Percentiles rank a stretch among this genome's conserved stretches.
These are phyloP conservation scores for Pseudogymnoascus sp. DNA, from an alignment of 2,329 filamentous ascomycete species.

Conservation along the genomic window DNA sequence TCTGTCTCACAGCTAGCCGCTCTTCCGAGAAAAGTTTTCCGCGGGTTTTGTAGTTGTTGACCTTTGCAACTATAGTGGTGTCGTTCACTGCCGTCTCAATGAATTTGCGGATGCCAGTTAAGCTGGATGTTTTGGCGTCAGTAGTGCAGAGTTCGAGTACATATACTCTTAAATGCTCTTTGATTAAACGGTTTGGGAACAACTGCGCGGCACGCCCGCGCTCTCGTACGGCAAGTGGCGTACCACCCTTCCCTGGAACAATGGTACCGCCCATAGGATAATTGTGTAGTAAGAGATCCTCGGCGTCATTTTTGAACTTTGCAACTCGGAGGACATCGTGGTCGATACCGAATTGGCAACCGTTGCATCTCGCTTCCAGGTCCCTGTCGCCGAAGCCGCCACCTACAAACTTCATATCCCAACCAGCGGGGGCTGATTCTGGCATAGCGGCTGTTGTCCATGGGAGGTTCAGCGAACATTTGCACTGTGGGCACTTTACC, in stretches of 20 bases:
- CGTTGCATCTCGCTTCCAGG: too few relatives aligned
- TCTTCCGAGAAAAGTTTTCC: constrained; percentile 18
- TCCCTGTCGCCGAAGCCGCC: constrained; percentile 50
- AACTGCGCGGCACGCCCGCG: too few relatives aligned
- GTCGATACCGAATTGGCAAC: too few relatives aligned
- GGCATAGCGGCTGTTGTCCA: constrained; percentile 50
- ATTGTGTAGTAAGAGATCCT: constrained; percentile 36
- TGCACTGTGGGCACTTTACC: constrained; percentile 36
- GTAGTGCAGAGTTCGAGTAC: too few relatives aligned
- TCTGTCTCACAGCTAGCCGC: constrained; percentile 47
- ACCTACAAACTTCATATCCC: constrained; percentile 34
- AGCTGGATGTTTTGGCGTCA: too few relatives aligned
- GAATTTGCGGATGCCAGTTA: too few relatives aligned
- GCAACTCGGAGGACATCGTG: constrained; percentile 50
- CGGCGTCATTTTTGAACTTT: constrained; percentile 52
- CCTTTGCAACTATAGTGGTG: too few relatives aligned
- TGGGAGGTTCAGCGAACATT: constrained; percentile 29
- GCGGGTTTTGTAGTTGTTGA: too few relatives aligned
- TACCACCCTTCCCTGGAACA: constrained; percentile 44
- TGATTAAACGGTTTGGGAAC: too few relatives aligned
- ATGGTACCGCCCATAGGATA: constrained; percentile 61
- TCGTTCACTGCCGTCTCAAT: too few relatives aligned
- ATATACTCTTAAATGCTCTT: too few relatives aligned
- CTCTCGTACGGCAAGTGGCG: too few relatives aligned
- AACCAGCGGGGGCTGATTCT: constrained; percentile 24